Evolutionary conservation across 108 stramenopile species (phyloP).

Genomic region (Cyclotella baltica): DNA sequence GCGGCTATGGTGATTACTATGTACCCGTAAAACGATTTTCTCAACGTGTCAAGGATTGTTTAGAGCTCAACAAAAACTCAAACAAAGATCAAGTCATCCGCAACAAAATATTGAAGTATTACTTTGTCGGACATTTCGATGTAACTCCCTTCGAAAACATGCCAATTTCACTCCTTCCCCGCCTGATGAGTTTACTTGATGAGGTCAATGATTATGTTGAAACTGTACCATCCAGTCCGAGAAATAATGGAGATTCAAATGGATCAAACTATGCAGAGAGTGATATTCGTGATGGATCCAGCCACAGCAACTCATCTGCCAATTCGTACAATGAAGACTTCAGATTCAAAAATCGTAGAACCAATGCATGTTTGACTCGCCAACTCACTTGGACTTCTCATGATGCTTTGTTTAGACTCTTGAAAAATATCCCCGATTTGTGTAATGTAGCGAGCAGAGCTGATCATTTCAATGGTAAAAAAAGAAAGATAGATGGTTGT

Average conservation of each 20-base stretch:
- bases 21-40: background rate
- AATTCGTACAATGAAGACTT: no score
- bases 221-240: no score
- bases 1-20: background rate
- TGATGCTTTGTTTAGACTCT: background rate
- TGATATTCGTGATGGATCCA: no score
- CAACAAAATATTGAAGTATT: conserved; percentile 1
- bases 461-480: no score
- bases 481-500: no score
- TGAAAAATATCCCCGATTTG: background rate
- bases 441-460: conserved; percentile 4
- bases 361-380: no score
- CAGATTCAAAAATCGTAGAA: no score
- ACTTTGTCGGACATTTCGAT: conserved; percentile 6
- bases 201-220: background rate
- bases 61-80: conserved; percentile 1
- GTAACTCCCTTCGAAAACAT: background rate
- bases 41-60: background rate
- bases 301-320: no score
- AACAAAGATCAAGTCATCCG: background rate
- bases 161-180: background rate
- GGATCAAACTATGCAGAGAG: no score
- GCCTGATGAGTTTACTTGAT: background rate
- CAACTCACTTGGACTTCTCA: no score
- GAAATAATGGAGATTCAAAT: no score